Evolutionary conservation across 2,329 filamentous ascomycete genomes (phyloP).

Genomic region (Alternaria consortialis): DNA sequence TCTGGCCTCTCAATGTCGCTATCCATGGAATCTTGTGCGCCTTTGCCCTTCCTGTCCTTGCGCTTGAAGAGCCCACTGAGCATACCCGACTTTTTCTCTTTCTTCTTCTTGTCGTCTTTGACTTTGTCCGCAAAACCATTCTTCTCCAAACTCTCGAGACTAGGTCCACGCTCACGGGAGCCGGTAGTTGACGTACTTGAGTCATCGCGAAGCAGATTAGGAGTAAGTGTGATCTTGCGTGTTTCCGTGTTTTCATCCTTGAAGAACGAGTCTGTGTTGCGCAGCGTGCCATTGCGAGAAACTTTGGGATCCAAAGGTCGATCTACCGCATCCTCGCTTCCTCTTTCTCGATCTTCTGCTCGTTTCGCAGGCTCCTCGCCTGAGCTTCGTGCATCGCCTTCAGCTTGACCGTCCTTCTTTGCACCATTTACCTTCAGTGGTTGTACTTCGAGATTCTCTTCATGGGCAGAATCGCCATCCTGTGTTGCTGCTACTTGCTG

Average conservation of each 20-base stretch:
- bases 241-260: conserved; percentile 95
- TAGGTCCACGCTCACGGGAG: conserved; percentile 64
- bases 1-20: conserved; percentile 58
- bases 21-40: conserved; percentile 42
- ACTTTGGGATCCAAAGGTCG: conserved; percentile 53
- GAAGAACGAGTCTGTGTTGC: conserved; percentile 96
- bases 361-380: conserved; percentile 52
- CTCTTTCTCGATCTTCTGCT: conserved; percentile 59
- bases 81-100: conserved; percentile 74
- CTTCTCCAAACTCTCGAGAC: conserved; percentile 80
- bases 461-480: conserved; percentile 55
- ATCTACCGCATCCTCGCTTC: conserved; percentile 73
- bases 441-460: conserved; percentile 48
- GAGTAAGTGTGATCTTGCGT: conserved; percentile 95
- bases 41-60: conserved; percentile 66
- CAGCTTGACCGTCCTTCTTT: conserved; percentile 41
- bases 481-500: conserved; percentile 32
- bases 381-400: conserved; percentile 38
- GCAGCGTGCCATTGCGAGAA: conserved; percentile 83
- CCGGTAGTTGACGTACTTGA: conserved; percentile 53
- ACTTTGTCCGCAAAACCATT: conserved; percentile 67
- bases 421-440: conserved; percentile 48
- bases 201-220: conserved; percentile 89
- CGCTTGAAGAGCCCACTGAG: conserved; percentile 74
- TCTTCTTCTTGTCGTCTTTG: conserved; percentile 79